Conservation (phyloP, 1,284 basidiomycete species). For the Inonotus hispidus region DNA sequence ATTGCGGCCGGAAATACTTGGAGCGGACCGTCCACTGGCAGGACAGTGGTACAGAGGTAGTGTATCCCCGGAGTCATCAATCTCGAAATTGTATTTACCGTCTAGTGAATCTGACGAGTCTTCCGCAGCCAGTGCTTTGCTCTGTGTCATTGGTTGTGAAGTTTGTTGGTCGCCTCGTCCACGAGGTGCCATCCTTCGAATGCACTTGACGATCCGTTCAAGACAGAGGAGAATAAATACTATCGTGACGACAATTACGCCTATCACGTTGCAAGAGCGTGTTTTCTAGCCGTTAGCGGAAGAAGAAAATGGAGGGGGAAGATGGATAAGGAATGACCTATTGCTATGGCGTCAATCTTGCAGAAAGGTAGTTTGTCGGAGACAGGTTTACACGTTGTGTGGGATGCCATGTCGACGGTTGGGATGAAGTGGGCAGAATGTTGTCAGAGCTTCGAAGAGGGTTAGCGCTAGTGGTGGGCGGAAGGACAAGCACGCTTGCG, state of each 20-base stretch:
- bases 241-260: slow-evolving; percentile 1
- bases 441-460: no score
- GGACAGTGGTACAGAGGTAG: slow-evolving; percentile 4
- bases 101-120: neutral
- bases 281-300: neutral
- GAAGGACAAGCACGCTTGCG: no score
- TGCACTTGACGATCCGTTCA: slow-evolving; percentile 2
- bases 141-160: neutral
- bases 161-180: neutral
- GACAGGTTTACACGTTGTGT: neutral
- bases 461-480: no score
- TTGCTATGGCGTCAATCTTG: slow-evolving; percentile 5
- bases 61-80: neutral
- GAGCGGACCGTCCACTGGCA: neutral
- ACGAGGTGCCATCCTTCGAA: neutral
- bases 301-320: neutral
- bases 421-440: no score
- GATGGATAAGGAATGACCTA: neutral
- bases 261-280: neutral
- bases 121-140: neutral
- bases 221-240: slow-evolving; percentile 8
- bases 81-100: neutral
- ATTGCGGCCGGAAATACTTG: neutral
- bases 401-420: neutral
- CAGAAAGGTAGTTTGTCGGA: slow-evolving; percentile 3